Evolutionary conservation across 495 filamentous ascomycete genomes (phyloP).

Genomic region (Friedmanniomyces simplex): DNA sequence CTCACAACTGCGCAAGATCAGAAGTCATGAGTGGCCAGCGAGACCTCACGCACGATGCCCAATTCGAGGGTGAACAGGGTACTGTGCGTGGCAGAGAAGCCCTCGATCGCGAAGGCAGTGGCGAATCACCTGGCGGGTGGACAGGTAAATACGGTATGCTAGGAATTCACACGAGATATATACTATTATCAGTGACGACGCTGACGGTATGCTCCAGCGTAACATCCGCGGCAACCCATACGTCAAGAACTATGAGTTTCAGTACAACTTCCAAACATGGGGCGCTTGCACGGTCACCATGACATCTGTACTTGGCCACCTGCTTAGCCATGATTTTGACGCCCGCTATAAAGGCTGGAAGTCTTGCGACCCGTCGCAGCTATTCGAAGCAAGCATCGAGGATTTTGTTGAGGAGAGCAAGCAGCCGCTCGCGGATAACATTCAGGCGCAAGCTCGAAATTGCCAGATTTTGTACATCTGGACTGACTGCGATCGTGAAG

Average conservation of each 20-base stretch:
- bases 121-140: constrained; percentile 69
- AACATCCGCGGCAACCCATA: constrained; percentile 55
- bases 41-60: neutral
- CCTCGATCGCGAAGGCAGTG: constrained; percentile 90
- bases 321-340: constrained; percentile 64
- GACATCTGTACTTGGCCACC: constrained; percentile 83
- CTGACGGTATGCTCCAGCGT: constrained; percentile 32
- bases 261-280: constrained; percentile 78
- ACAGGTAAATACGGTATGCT: constrained; percentile 54
- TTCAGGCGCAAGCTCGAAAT: constrained; percentile 61
- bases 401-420: constrained; percentile 62
- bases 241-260: constrained; percentile 90
- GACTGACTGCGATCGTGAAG: constrained; percentile 98
- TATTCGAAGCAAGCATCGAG: constrained; percentile 75
- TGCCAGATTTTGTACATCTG: constrained; percentile 75
- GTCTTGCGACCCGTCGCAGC: constrained; percentile 62
- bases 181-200: no score
- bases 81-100: constrained; percentile 94
- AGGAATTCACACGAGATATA: neutral
- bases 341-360: constrained; percentile 61
- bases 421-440: constrained; percentile 72
- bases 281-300: constrained; percentile 75
- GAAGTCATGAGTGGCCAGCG: neutral
- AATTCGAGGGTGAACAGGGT: constrained; percentile 36
- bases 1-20: neutral